Conservation (phyloP, 805 yeast genomes). For the Candida ascalaphidarum region DNA sequence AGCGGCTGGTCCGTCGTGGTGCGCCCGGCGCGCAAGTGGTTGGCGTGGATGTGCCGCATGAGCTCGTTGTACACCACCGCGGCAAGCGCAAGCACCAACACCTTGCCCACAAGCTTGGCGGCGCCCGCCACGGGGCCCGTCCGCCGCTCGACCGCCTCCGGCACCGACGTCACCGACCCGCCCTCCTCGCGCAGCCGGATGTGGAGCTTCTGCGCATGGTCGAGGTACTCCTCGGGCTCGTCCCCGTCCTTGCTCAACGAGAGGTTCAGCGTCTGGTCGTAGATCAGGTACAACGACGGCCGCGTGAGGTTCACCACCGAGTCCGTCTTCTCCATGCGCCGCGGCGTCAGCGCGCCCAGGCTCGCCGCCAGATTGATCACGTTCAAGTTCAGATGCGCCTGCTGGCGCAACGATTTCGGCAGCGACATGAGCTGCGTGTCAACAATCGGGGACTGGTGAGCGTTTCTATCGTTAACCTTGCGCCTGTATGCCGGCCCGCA, state of each 20-base stretch:
- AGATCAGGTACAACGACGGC: constrained; percentile 44
- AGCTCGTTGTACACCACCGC: constrained; percentile 50
- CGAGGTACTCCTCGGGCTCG: constrained; percentile 11
- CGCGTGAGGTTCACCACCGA: constrained; percentile 41
- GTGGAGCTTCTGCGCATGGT: constrained; percentile 6
- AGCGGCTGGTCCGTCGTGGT: not conserved
- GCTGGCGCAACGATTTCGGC: too few relatives aligned
- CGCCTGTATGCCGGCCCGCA: too few relatives aligned
- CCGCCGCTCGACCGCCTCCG: not conserved
- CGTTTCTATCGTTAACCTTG: too few relatives aligned
- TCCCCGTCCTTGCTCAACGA: constrained; percentile 23
- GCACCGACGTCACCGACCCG: constrained; percentile 1
- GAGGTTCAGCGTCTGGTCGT: constrained; percentile 34
- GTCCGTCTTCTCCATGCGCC: constrained; percentile 10
- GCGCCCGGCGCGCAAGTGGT: constrained; percentile 37
- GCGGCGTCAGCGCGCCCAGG: not conserved
- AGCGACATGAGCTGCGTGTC: too few relatives aligned
- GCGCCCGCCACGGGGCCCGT: not conserved
- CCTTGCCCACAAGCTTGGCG: constrained; percentile 5
- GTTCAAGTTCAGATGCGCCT: too few relatives aligned
- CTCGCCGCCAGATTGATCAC: not conserved
- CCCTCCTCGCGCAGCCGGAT: not conserved
- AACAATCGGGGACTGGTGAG: too few relatives aligned
- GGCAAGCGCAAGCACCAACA: constrained; percentile 25
- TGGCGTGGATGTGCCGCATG: constrained; percentile 42